Base-by-base conservation (phyloP, 441 rosid species). In the Metrosideros polymorpha region DNA sequence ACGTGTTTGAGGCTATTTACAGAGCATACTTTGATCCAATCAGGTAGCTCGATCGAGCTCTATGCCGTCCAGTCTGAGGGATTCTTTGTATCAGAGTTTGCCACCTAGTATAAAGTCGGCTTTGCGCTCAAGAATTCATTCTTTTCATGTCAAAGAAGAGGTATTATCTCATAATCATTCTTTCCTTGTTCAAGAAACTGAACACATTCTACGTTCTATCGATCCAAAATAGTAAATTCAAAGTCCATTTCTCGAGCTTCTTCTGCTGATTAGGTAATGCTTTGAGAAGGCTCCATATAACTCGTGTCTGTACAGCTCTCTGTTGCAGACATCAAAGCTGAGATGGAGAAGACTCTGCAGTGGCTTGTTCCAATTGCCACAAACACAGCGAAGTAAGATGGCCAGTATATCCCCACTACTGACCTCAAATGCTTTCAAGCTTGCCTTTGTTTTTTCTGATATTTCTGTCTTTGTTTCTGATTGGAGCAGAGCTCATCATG, bases 11-110 rank as follows among this genome's bases (percentile, higher is more conserved):
- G 35, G 76, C 79, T 84, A 76, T 42, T 84, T 32, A 52, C 50
- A 56, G 61, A 43, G 87, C 89, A 1, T 53, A 86, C 88, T 84
- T 89, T 77, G 76, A 85, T 90, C 83, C 86, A 86, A 90, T 83
- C 91, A 98, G 99, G 99, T 95, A 75, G 95, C 99, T 75, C 96
- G 99, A 86, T 94, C 99, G 85, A 97, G 94, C 91, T 94, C 97
- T 79, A 92, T 98, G 89, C 99, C 99, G 52, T 94, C 94, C 85
- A 98, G 92, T 90, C 96, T 98, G 66, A 96, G 98, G 94, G 99
- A 98, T 91, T 94, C 98, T 39, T 90, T 98, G 88, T 98, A 98
- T 92, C 99, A 98, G 89, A 98, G 98, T 85, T 90, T 98, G 88
- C 99, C 99, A 22, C 99, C 99, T 45, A 91, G 91, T 86, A 92